These are phyloP conservation scores for Fraxinus cuspidata DNA, from an alignment of 257 asterid genomes.

Conservation along the genomic window DNA sequence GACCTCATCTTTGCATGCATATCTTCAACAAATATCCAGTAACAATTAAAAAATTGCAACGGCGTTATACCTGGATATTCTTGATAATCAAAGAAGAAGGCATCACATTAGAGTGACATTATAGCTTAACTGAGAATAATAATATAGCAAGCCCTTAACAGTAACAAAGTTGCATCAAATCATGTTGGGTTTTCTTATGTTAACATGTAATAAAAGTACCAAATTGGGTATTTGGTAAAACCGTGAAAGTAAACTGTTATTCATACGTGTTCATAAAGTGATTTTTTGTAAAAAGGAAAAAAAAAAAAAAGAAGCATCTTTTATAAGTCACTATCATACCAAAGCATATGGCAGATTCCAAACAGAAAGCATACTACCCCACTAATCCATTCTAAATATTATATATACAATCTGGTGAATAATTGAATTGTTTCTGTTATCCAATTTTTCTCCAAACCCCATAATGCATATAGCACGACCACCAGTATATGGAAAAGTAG, in stretches of 20 bases:
- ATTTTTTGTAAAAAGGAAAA: no score
- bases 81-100: background rate
- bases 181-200: background rate
- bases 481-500: background rate
- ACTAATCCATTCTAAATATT: background rate
- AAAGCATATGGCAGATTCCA: background rate
- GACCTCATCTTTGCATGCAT: background rate
- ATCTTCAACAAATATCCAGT: no score
- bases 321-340: background rate
- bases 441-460: background rate
- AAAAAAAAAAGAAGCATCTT: background rate
- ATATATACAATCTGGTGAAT: background rate
- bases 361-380: background rate
- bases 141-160: no score
- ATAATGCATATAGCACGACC: background rate
- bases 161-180: background rate
- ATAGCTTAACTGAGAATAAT: background rate
- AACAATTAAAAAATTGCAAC: background rate
- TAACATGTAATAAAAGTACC: background rate
- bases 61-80: background rate
- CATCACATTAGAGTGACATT: background rate
- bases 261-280: background rate
- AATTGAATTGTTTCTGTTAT: background rate
- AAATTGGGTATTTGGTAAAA: background rate
- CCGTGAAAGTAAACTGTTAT: background rate